phyloP scores from a whole-genome alignment of 139 green algal species.

The Chlorella sp. region DNA sequence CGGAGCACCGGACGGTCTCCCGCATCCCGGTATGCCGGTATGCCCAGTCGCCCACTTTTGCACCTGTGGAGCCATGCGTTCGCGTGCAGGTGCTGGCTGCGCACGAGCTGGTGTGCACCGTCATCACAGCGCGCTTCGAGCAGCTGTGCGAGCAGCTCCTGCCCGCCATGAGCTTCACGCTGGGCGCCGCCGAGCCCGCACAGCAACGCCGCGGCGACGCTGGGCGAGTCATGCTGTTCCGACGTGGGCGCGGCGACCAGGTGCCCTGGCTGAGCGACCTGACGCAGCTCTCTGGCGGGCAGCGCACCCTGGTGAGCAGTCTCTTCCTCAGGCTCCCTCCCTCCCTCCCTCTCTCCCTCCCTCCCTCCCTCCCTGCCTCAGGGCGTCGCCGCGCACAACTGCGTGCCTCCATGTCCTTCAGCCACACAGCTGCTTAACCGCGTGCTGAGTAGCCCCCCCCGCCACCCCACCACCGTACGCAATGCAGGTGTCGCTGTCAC shows the following conservation, averaged over 20 bases:
- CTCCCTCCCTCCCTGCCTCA: no score
- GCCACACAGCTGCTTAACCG: no score
- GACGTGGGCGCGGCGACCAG: neutral
- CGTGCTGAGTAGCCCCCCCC: no score
- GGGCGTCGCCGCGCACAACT: no score
- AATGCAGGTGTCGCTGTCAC: slow-evolving; percentile 40
- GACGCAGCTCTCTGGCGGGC: slow-evolving; percentile 11
- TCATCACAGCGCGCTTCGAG: neutral
- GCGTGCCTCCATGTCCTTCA: no score
- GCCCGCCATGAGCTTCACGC: neutral
- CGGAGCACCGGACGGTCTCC: neutral
- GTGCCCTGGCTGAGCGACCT: neutral
- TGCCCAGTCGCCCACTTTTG: neutral
- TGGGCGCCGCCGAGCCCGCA: neutral
- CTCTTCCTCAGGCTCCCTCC: no score
- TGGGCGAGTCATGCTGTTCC: neutral
- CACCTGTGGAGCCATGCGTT: neutral
- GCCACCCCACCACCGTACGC: no score
- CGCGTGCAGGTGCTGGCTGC: neutral
- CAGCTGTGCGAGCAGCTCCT: neutral
- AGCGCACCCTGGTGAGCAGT: slow-evolving; percentile 52
- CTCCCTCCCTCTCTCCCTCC: no score
- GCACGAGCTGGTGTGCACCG: neutral
- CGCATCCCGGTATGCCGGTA: neutral
- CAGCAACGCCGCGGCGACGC: neutral